phyloP scores from a whole-genome alignment of 352 stramenopile species.

The Pythium sukuiense region DNA sequence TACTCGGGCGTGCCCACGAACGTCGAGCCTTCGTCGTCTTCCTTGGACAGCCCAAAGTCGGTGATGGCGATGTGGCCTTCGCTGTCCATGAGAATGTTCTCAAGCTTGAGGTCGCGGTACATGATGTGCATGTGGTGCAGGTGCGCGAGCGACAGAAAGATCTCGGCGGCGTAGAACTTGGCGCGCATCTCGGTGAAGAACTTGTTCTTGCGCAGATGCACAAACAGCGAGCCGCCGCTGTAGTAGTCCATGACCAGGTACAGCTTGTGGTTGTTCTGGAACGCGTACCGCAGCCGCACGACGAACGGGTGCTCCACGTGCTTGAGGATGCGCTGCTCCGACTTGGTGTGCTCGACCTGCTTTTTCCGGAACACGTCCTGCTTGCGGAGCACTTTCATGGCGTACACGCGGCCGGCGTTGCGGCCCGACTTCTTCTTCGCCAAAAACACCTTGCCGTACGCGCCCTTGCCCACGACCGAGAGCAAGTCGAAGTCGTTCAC shows the following conservation, averaged over 20 bases:
- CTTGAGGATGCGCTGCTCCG: constrained; percentile 87
- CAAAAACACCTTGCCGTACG: constrained; percentile 86
- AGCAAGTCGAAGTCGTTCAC: constrained; percentile 89
- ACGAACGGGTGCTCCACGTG: constrained; percentile 88
- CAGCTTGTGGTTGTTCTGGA: constrained; percentile 88
- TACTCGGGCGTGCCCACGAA: constrained; percentile 87
- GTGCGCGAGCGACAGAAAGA: constrained; percentile 79
- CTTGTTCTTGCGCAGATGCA: constrained; percentile 81
- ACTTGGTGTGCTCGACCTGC: constrained; percentile 87
- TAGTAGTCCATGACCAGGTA: constrained; percentile 92
- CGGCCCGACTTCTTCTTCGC: constrained; percentile 75
- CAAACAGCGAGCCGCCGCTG: constrained; percentile 80
- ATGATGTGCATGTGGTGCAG: constrained; percentile 89
- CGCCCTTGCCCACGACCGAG: constrained; percentile 84
- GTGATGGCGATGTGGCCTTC: constrained; percentile 84
- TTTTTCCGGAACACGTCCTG: constrained; percentile 86
- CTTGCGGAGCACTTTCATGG: constrained; percentile 90
- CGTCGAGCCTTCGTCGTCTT: constrained; percentile 81
- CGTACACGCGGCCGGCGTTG: constrained; percentile 76
- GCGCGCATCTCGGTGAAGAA: constrained; percentile 64
- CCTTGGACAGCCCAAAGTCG: constrained; percentile 88
- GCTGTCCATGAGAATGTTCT: constrained; percentile 89
- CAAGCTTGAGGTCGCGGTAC: constrained; percentile 89
- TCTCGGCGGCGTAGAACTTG: constrained; percentile 86
- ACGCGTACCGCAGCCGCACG: constrained; percentile 85